Evolutionary conservation across 768 basidiomycete species (phyloP).

Genomic region (Kwoniella heveanensis): DNA sequence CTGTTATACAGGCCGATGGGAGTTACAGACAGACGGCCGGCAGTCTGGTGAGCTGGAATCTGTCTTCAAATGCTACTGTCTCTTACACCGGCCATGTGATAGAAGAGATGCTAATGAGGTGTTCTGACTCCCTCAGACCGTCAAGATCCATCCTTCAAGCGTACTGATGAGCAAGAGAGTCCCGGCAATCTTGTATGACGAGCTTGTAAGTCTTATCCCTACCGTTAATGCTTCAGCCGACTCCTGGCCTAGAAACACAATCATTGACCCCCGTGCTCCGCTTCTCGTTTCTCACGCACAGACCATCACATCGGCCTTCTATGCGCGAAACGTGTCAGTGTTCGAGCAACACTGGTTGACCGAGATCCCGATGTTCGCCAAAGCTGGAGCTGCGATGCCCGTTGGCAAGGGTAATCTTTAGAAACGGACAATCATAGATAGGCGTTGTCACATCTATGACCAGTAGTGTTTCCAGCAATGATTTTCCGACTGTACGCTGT

Average conservation of each 20-base stretch:
- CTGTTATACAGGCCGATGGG: slow-evolving; percentile 80
- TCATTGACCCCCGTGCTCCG: too few relatives aligned
- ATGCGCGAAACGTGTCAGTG: slow-evolving; percentile 86
- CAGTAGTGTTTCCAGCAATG: too few relatives aligned
- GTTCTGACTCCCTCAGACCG: slow-evolving; percentile 56
- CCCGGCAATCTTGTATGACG: slow-evolving; percentile 87
- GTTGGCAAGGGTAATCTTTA: slow-evolving; percentile 15
- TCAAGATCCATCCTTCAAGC: slow-evolving; percentile 92
- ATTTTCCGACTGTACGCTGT: too few relatives aligned
- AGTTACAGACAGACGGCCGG: slow-evolving; percentile 71
- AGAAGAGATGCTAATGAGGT: not conserved
- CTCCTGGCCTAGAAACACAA: not conserved
- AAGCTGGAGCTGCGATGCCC: slow-evolving; percentile 25
- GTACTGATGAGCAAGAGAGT: slow-evolving; percentile 76
- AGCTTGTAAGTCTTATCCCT: slow-evolving; percentile 67
- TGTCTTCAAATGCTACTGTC: too few relatives aligned
- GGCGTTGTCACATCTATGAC: too few relatives aligned
- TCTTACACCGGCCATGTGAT: not conserved
- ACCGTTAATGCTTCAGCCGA: not conserved
- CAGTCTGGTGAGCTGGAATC: slow-evolving; percentile 49
- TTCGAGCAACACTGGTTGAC: slow-evolving; percentile 66
- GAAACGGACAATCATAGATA: not conserved
- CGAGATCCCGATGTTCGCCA: slow-evolving; percentile 44
- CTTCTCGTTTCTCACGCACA: slow-evolving; percentile 13
- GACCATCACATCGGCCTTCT: slow-evolving; percentile 63